Base-by-base conservation (phyloP, 441 rosid species). In the Euphorbia schlechtendalii region DNA sequence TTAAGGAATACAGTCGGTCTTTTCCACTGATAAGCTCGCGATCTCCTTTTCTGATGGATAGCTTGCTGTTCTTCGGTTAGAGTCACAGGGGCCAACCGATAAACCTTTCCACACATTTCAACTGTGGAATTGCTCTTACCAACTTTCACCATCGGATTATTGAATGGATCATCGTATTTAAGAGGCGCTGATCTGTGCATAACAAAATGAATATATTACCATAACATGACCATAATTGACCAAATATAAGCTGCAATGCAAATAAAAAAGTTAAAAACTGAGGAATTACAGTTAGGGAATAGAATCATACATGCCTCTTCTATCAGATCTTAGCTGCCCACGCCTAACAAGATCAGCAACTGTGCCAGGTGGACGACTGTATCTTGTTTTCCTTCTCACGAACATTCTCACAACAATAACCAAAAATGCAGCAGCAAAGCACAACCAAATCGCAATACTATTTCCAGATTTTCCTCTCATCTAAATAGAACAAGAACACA, bases 291-390 rank as follows among this genome's bases (percentile, higher is more conserved):
- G 21, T 41, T 30, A 64, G 76, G 76, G 74, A 70, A 34, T 32
- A 72, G 48, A 80, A 76, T 82, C 99, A 76, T 90, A 90, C 99
- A 94, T 90, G 97, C 99, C 97, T 89, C 99, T 87, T 87, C 96
- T 85, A 86, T 89, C 96, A 28, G 97, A 90, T 84, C 96, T 82
- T 17, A 94, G 81, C 79, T 90, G 96, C 63, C 97, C 97, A 9
- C 97, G 96, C 72, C 96, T 87, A 61, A 94, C 99, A 69, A 94
- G 96, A 82, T 94, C 99, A 63, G 93, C 83, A 25, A 90, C 94
- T 5, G 97, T 81, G 59, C 99, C 96, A 66, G 96, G 78, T 36
- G 40, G 40, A 61, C 40, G 82, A 34, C 67, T 71, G 15, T 80
- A 49, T 71, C 75, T 86, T n/a, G 83, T 78, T 76, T 77, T 83